Evolutionary conservation across 2,329 filamentous ascomycete species (phyloP).

Genomic region (Leptodontidium sp.): DNA sequence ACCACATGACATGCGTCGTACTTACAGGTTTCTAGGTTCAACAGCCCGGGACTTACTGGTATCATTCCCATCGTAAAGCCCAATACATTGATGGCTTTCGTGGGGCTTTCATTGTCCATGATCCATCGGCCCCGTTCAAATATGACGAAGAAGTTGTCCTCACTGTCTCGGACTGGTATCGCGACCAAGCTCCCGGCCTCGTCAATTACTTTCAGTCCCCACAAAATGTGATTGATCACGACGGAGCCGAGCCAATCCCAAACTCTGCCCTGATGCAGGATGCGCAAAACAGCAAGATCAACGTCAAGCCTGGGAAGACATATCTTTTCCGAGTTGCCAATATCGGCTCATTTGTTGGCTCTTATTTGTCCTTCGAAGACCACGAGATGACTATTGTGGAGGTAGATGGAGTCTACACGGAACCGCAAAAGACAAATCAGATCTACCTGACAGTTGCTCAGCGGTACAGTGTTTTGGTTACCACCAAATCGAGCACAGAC

Average conservation of each 20-base stretch:
- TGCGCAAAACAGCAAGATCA: conserved; percentile 33
- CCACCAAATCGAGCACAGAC: conserved; percentile 51
- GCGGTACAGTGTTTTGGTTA: conserved; percentile 55
- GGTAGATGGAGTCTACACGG: conserved; percentile 54
- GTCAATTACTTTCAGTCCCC: conserved; percentile 48
- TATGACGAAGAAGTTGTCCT: conserved; percentile 67
- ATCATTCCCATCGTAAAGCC: conserved; percentile 66
- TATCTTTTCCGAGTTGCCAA: conserved; percentile 35
- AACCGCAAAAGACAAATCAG: conserved; percentile 48
- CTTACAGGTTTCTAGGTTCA: conserved; percentile 17
- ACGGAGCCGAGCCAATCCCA: conserved; percentile 33
- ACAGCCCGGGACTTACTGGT: conserved; percentile 57
- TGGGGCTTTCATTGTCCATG: conserved; percentile 67
- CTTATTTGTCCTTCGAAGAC: conserved; percentile 30
- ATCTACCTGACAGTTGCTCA: conserved; percentile 56
- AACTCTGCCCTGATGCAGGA: conserved; percentile 30
- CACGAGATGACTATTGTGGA: conserved; percentile 55
- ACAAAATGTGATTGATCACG: conserved; percentile 19
- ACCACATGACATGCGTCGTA: not conserved
- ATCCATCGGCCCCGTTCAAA: conserved; percentile 61
- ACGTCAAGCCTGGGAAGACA: conserved; percentile 28
- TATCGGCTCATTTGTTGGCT: conserved; percentile 30
- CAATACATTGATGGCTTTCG: conserved; percentile 62
- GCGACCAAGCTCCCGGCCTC: conserved; percentile 48
- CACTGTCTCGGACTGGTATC: conserved; percentile 65